Evolutionary conservation across 2,329 filamentous ascomycete genomes (phyloP).

Genomic region (Cercospora sp.): DNA sequence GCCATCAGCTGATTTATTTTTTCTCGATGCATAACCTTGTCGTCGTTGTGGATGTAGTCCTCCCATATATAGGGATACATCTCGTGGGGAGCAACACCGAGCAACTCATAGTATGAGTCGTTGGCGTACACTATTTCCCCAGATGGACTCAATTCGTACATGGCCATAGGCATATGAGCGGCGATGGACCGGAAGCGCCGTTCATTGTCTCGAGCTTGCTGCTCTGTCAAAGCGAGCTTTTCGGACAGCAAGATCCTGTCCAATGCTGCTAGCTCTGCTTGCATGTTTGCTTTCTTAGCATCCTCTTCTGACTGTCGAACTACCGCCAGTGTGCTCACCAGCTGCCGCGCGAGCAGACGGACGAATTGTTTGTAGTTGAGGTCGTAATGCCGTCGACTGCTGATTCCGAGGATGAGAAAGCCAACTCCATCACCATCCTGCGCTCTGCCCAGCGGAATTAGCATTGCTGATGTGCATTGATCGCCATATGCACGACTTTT

Average conservation of each 20-base stretch:
- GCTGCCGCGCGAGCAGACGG: constrained; percentile 36
- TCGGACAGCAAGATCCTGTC: constrained; percentile 26
- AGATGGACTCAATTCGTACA: constrained; percentile 40
- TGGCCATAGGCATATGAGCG: constrained; percentile 42
- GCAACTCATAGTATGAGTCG: constrained; percentile 40
- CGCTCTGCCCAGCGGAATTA: constrained; percentile 39
- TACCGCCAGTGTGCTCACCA: constrained; percentile 31
- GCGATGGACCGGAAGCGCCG: constrained; percentile 42
- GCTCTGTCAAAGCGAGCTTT: constrained; percentile 28
- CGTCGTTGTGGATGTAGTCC: constrained; percentile 8
- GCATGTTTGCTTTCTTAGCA: constrained; percentile 16
- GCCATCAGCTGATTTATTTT: constrained; percentile 23
- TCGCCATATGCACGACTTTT: constrained; percentile 32
- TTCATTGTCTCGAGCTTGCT: constrained; percentile 35
- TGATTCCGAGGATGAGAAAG: constrained; percentile 39
- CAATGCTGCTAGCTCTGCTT: constrained; percentile 20
- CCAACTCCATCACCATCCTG: constrained; percentile 25
- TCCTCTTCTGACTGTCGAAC: constrained; percentile 34
- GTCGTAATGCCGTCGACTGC: constrained; percentile 41
- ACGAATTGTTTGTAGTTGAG: constrained; percentile 38
- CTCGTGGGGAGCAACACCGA: constrained; percentile 20
- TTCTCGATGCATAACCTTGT: constrained; percentile 21
- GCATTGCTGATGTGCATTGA: constrained; percentile 36
- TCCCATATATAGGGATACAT: constrained; percentile 21
- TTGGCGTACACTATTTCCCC: constrained; percentile 44